These are phyloP conservation scores for Avena sativa DNA, from an alignment of 176 grass and related monocot species.

Conservation along the genomic window DNA sequence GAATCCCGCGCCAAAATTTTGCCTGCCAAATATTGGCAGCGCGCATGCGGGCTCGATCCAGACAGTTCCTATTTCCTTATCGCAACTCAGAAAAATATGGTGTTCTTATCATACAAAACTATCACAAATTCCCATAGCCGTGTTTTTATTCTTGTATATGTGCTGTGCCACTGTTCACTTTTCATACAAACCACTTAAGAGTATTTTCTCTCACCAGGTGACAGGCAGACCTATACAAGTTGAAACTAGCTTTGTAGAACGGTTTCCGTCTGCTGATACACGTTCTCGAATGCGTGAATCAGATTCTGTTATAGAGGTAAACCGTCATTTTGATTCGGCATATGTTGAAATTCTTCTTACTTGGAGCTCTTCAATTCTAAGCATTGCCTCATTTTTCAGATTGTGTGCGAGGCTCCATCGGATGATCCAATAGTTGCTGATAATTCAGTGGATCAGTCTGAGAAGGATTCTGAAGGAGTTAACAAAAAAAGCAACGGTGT, in stretches of 20 bases:
- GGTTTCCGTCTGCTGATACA: conserved; percentile 88
- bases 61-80: not conserved
- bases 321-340: conserved; percentile 10
- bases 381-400: conserved; percentile 53
- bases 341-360: conserved; percentile 29
- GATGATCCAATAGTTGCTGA: conserved; percentile 64
- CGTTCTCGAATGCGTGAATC: conserved; percentile 81
- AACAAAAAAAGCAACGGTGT: conserved; percentile 44
- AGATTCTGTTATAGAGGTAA: conserved; percentile 98
- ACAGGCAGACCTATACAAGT: conserved; percentile 97
- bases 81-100: not conserved
- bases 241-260: conserved; percentile 76
- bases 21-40: too few species aligned
- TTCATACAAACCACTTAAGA: conserved; percentile 15
- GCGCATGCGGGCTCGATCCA: too few species aligned
- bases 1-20: too few species aligned
- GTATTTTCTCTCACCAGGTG: conserved; percentile 60
- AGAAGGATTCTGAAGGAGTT: conserved; percentile 69
- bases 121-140: not conserved
- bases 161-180: not conserved
- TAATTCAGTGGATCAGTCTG: conserved; percentile 56
- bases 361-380: conserved; percentile 34
- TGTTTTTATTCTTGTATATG: not conserved
- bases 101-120: conserved; percentile 8
- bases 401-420: conserved; percentile 63